These are phyloP conservation scores for Fusarium coicis DNA, from an alignment of 2,329 filamentous ascomycete species.

Conservation along the genomic window DNA sequence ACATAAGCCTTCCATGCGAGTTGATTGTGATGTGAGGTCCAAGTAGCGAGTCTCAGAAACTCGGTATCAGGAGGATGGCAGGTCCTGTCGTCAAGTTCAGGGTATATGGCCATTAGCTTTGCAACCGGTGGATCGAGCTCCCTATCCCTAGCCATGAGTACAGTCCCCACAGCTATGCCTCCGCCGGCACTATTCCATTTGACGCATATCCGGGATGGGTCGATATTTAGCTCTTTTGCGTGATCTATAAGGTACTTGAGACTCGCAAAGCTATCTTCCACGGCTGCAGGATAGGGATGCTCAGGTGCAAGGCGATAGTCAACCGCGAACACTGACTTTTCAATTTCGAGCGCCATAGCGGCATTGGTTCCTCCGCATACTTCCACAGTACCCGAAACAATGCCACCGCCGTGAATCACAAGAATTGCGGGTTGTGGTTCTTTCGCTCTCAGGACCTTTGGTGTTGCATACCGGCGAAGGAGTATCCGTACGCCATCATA, in stretches of 20 bases:
- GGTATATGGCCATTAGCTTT: slow-evolving; percentile 32
- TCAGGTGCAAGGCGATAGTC: slow-evolving; percentile 40
- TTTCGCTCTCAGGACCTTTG: not conserved
- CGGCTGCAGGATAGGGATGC: slow-evolving; percentile 14
- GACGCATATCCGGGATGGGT: slow-evolving; percentile 25
- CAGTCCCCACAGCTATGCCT: slow-evolving; percentile 16
- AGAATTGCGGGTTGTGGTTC: slow-evolving; percentile 30
- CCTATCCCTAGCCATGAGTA: slow-evolving; percentile 31
- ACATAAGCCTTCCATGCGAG: slow-evolving; percentile 36
- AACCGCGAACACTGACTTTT: slow-evolving; percentile 32
- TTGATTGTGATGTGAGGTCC: slow-evolving; percentile 12
- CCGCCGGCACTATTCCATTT: slow-evolving; percentile 36
- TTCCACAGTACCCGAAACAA: slow-evolving; percentile 19
- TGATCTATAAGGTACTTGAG: slow-evolving; percentile 27
- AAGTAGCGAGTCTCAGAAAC: slow-evolving; percentile 23
- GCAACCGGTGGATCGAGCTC: slow-evolving; percentile 23
- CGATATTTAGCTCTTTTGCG: slow-evolving; percentile 28
- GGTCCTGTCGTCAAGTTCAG: slow-evolving; percentile 35
- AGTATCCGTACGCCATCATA: slow-evolving; percentile 23
- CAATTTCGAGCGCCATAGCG: not conserved
- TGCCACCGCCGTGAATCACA: slow-evolving; percentile 32
- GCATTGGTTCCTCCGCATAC: slow-evolving; percentile 3
- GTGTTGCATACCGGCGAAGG: slow-evolving; percentile 26
- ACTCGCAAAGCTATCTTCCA: slow-evolving; percentile 35
- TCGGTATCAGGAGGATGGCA: not conserved